phyloP scores from a whole-genome alignment of 2,329 filamentous ascomycete species.

The Ustulina deusta region DNA sequence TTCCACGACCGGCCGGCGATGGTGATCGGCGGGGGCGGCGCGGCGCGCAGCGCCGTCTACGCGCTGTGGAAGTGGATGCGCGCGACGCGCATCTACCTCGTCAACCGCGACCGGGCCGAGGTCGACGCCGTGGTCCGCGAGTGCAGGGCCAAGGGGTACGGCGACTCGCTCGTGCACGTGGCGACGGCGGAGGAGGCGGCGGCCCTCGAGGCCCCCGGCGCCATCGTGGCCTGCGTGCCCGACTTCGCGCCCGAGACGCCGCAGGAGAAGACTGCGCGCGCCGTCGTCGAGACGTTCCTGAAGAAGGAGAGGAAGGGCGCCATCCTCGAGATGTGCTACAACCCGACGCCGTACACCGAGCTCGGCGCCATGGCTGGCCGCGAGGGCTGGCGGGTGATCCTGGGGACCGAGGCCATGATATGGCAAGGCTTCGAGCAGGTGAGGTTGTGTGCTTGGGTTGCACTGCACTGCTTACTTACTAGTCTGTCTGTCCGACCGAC shows the following conservation, averaged over 20 bases:
- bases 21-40: conserved; percentile 82
- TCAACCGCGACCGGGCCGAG: conserved; percentile 78
- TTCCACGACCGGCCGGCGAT: conserved; percentile 74
- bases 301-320: conserved; percentile 69
- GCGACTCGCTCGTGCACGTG: conserved; percentile 71
- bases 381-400: conserved; percentile 77
- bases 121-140: conserved; percentile 75
- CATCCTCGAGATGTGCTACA: conserved; percentile 87
- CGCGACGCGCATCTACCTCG: conserved; percentile 77
- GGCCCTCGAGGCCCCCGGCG: conserved; percentile 68
- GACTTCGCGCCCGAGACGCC: conserved; percentile 77
- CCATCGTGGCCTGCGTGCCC: conserved; percentile 80
- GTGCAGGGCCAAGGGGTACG: conserved; percentile 69
- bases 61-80: conserved; percentile 77
- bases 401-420: conserved; percentile 81
- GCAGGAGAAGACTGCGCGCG: conserved; percentile 71
- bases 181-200: conserved; percentile 70
- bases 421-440: conserved; percentile 80
- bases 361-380: conserved; percentile 71
- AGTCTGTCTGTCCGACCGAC: background rate
- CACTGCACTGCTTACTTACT: too few species aligned
- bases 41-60: conserved; percentile 82
- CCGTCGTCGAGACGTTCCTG: conserved; percentile 64
- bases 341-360: conserved; percentile 76
- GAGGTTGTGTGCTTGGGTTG: conserved; percentile 13